Conservation (phyloP, 306 rosid species). For the Citrullus colocynthis region DNA sequence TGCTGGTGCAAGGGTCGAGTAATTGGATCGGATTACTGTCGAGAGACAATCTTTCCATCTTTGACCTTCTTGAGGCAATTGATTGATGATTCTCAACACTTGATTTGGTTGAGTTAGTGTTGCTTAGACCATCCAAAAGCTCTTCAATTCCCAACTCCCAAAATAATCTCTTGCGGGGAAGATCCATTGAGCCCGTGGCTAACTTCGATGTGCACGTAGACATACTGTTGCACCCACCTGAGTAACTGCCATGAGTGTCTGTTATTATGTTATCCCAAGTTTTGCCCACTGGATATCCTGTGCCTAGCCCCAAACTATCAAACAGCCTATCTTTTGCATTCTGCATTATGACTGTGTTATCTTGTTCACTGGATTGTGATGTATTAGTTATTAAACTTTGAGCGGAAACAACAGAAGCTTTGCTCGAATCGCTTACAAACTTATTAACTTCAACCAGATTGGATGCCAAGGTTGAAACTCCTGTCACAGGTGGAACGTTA, state of each 20-base stretch:
- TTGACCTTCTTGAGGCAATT: conserved; percentile 24
- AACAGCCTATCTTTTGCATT: conserved; percentile 13
- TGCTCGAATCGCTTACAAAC: background rate
- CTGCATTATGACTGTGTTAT: conserved; percentile 10
- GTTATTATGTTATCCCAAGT: conserved; percentile 32
- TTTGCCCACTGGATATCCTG: conserved; percentile 18
- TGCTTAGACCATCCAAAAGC: conserved; percentile 37
- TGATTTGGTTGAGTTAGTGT: conserved; percentile 25
- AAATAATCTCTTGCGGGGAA: conserved; percentile 44
- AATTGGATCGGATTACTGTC: conserved; percentile 21
- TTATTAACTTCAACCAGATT: conserved; percentile 18
- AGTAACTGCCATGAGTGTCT: conserved; percentile 13
- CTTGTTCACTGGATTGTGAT: conserved; percentile 18
- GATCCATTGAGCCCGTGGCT: conserved; percentile 16
- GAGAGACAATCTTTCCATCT: conserved; percentile 24
- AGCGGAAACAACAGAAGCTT: conserved; percentile 14
- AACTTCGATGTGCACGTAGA: conserved; percentile 17
- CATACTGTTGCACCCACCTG: conserved; percentile 11
- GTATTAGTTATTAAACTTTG: conserved; percentile 17
- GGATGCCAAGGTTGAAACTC: conserved; percentile 22
- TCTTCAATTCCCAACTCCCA: conserved; percentile 55
- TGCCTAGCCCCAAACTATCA: conserved; percentile 24
- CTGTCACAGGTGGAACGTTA: conserved; percentile 24
- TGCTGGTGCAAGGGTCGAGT: conserved; percentile 12
- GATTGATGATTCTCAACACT: conserved; percentile 29